Evolutionary conservation across 1,139 yeast species (phyloP).

Genomic region (Yamadazyma diospyri): DNA sequence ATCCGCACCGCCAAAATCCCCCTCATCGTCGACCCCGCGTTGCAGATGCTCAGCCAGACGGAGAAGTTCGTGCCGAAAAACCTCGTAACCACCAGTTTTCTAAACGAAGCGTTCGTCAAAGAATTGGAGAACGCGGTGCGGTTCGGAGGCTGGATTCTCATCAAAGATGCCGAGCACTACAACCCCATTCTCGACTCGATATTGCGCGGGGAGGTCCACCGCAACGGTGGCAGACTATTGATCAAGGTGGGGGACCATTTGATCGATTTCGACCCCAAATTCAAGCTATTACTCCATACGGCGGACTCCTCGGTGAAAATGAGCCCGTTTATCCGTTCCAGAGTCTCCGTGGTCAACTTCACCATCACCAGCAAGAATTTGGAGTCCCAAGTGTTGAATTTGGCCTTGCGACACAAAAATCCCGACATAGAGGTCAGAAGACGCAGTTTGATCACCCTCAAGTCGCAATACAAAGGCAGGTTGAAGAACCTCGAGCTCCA

Average conservation of each 20-base stretch:
- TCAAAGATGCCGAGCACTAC: constrained; percentile 75
- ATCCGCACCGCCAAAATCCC: constrained; percentile 44
- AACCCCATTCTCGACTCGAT: constrained; percentile 72
- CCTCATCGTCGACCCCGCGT: constrained; percentile 72
- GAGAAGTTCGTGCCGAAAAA: constrained; percentile 27
- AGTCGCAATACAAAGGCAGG: constrained; percentile 56
- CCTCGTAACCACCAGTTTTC: constrained; percentile 62
- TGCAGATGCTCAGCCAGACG: constrained; percentile 43
- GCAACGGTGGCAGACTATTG: constrained; percentile 68
- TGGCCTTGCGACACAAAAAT: constrained; percentile 49
- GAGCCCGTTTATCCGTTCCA: constrained; percentile 55
- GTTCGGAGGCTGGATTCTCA: constrained; percentile 73
- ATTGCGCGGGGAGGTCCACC: constrained; percentile 56
- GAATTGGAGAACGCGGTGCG: constrained; percentile 76
- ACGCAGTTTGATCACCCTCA: constrained; percentile 47
- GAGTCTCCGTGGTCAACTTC: constrained; percentile 67
- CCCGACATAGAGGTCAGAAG: constrained; percentile 71
- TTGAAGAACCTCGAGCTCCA: constrained; percentile 59
- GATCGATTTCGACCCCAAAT: constrained; percentile 65
- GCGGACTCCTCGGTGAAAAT: constrained; percentile 50
- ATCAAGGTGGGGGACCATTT: constrained; percentile 60
- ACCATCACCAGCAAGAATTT: constrained; percentile 66
- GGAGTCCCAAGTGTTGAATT: constrained; percentile 59
- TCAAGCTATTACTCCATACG: constrained; percentile 59
- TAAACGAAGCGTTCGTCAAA: constrained; percentile 64